Evolutionary conservation across 225 moss, liverwort and hornwort species (phyloP).

Genomic region (Antitrichia curtipendula): DNA sequence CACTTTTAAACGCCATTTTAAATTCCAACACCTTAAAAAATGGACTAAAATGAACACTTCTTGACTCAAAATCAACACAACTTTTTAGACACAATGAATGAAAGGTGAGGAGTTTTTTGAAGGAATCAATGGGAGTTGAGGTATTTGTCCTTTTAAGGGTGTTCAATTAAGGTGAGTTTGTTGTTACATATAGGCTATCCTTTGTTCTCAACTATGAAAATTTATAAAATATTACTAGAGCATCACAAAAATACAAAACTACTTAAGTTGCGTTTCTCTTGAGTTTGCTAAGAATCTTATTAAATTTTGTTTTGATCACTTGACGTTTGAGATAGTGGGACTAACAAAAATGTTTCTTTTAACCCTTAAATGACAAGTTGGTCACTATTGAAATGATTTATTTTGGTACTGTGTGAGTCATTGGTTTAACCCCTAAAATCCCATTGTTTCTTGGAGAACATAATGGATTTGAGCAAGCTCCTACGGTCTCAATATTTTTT

Average conservation of each 20-base stretch:
- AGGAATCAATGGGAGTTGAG: neutral
- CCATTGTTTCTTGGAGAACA: no score
- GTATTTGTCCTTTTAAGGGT: neutral
- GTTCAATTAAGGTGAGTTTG: neutral
- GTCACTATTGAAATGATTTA: no score
- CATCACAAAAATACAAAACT: rapidly evolving
- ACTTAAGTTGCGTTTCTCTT: rapidly evolving
- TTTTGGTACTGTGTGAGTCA: no score
- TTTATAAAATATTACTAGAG: neutral
- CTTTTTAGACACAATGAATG: neutral
- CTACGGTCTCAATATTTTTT: no score
- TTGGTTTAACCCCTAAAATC: no score
- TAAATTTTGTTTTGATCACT: neutral
- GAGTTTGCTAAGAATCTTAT: neutral
- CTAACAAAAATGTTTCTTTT: neutral
- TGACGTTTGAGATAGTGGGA: neutral
- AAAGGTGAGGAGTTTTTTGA: no score
- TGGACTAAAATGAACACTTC: neutral
- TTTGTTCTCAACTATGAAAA: neutral
- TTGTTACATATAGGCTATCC: neutral
- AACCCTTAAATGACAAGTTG: no score
- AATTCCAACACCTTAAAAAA: neutral
- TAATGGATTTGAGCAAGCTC: no score
- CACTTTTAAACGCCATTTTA: no score
- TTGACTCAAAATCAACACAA: neutral